Evolutionary conservation across 2,329 filamentous ascomycete genomes (phyloP).

Genomic region (Aspergillus ochraceoroseus): DNA sequence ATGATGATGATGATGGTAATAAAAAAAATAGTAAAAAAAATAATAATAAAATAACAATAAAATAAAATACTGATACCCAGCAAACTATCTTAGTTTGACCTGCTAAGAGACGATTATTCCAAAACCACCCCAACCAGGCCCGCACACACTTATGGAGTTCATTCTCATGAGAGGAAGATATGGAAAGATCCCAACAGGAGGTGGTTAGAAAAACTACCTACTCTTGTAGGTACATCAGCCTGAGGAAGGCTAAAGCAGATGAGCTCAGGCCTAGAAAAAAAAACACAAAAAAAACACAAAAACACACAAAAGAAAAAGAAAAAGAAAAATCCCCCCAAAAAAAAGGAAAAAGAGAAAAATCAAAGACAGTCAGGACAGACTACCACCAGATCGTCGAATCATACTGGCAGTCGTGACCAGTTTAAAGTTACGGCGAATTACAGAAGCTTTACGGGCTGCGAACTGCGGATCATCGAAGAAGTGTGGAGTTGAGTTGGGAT

Average conservation of each 20-base stretch:
- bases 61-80: slow-evolving; percentile 13
- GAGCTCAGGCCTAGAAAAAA: slow-evolving; percentile 23
- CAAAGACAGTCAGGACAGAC: slow-evolving; percentile 16
- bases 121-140: slow-evolving; percentile 23
- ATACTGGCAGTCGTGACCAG: slow-evolving; percentile 17
- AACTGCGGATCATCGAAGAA: slow-evolving; percentile 31
- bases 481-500: slow-evolving; percentile 27
- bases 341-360: slow-evolving; percentile 18
- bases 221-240: too few relatives aligned
- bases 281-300: slow-evolving; percentile 14
- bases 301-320: slow-evolving; percentile 6
- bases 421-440: slow-evolving; percentile 32
- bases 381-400: slow-evolving; percentile 21
- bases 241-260: too few relatives aligned
- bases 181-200: slow-evolving; percentile 20
- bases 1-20: too few relatives aligned
- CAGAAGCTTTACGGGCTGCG: slow-evolving; percentile 28
- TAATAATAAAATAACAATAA: slow-evolving; percentile 15
- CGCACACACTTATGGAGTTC: too few relatives aligned
- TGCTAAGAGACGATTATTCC: slow-evolving; percentile 14
- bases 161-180: slow-evolving; percentile 20
- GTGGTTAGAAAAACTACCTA: too few relatives aligned
- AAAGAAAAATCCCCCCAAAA: slow-evolving; percentile 19
- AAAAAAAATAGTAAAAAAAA: slow-evolving; percentile 11
- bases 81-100: slow-evolving; percentile 7